Conservation (phyloP, 2,329 filamentous ascomycete genomes). For the Aspergillus nomiae region DNA sequence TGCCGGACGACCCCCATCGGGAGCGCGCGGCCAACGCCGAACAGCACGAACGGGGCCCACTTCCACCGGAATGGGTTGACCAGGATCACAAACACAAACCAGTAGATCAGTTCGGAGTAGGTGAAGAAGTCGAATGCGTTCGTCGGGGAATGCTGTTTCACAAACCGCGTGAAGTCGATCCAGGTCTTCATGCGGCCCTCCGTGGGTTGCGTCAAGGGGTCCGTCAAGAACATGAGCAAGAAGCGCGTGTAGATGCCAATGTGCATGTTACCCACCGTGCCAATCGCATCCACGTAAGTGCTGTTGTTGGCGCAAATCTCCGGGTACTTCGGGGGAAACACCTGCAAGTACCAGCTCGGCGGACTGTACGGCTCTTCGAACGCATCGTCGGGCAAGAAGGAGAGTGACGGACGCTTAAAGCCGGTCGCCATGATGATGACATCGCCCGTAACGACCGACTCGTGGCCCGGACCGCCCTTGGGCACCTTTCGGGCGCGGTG, state of each 20-base stretch:
- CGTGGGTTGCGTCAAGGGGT: slow-evolving; percentile 72
- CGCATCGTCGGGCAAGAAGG: slow-evolving; percentile 72
- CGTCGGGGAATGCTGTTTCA: slow-evolving; percentile 71
- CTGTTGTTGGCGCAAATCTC: slow-evolving; percentile 80
- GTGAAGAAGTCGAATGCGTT: slow-evolving; percentile 89
- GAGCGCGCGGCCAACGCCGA: slow-evolving; percentile 68
- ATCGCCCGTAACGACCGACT: slow-evolving; percentile 69
- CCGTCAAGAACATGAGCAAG: slow-evolving; percentile 80
- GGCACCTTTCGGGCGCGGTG: slow-evolving; percentile 71
- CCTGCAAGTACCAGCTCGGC: slow-evolving; percentile 87
- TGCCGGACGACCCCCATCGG: slow-evolving; percentile 67
- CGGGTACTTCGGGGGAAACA: slow-evolving; percentile 74
- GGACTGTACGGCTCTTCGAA: slow-evolving; percentile 74
- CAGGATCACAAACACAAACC: slow-evolving; percentile 76
- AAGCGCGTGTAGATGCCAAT: slow-evolving; percentile 88
- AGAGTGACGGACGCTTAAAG: slow-evolving; percentile 71
- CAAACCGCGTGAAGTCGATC: slow-evolving; percentile 77
- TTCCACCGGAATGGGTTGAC: slow-evolving; percentile 90
- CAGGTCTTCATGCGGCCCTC: slow-evolving; percentile 78
- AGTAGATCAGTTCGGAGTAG: slow-evolving; percentile 80
- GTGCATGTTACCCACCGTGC: slow-evolving; percentile 82
- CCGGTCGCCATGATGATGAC: slow-evolving; percentile 83
- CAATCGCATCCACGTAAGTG: slow-evolving; percentile 79
- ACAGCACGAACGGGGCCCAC: slow-evolving; percentile 82
- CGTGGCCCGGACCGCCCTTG: slow-evolving; percentile 70